A percentile compares a stretch with the other conserved stretches of the same genome.
Evolutionary conservation across 257 asterid genomes (phyloP).

Genomic region (Asclepias syriaca): DNA sequence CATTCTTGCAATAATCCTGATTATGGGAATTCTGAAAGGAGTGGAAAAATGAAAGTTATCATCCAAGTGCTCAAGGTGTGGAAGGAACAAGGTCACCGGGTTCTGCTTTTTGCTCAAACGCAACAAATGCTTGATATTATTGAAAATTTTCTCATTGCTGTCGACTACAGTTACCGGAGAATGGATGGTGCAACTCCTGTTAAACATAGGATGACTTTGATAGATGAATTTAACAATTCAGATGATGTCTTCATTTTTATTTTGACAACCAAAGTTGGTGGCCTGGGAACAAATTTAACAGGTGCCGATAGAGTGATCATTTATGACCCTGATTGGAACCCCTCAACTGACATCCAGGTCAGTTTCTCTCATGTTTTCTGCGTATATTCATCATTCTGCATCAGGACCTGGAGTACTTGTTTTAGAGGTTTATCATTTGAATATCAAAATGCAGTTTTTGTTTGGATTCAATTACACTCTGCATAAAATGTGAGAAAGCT

Average conservation of each 20-base stretch:
- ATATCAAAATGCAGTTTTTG: background rate
- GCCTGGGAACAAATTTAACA: slow-evolving; percentile 90
- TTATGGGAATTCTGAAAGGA: slow-evolving; percentile 83
- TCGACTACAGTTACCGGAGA: slow-evolving; percentile 67
- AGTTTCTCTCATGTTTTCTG: slow-evolving; percentile 8
- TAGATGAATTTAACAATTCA: slow-evolving; percentile 87
- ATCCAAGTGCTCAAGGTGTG: slow-evolving; percentile 87
- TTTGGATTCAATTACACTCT: too few species aligned
- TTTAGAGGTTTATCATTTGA: background rate
- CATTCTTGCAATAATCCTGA: slow-evolving; percentile 75
- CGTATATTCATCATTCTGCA: background rate
- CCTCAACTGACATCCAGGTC: slow-evolving; percentile 98
- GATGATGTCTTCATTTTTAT: slow-evolving; percentile 72
- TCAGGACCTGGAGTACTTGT: background rate
- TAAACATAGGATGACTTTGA: slow-evolving; percentile 84
- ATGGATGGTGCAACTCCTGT: slow-evolving; percentile 95
- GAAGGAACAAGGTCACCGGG: slow-evolving; percentile 98
- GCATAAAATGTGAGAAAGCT: background rate
- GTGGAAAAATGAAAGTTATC: slow-evolving; percentile 91
- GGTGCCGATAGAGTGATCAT: slow-evolving; percentile 98
- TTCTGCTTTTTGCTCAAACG: slow-evolving; percentile 88
- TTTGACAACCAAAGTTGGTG: slow-evolving; percentile 96
- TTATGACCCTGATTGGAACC: slow-evolving; percentile 99
- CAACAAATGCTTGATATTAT: slow-evolving; percentile 99
- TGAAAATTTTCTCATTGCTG: slow-evolving; percentile 55